Conservation (phyloP, 768 basidiomycete species). For the Lactarius psammicola region DNA sequence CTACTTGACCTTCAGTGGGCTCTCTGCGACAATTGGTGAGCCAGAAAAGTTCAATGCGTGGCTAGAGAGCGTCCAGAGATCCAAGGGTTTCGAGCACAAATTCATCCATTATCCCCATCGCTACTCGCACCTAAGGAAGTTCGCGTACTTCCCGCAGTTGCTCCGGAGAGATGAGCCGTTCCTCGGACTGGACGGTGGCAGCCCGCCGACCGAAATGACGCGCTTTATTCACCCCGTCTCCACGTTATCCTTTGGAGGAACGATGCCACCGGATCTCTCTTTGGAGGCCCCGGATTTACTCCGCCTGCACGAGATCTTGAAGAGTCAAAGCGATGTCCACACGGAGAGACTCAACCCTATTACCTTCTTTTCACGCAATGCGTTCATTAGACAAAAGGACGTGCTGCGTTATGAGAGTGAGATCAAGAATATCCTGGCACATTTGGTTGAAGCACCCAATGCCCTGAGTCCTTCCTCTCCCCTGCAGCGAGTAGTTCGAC, state of each 20-base stretch:
- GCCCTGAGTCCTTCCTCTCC: conserved; percentile 37
- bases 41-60: conserved; percentile 65
- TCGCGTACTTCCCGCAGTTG: conserved; percentile 46
- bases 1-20: conserved; percentile 43
- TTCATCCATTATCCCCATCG: conserved; percentile 65
- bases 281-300: conserved; percentile 61
- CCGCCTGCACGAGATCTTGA: conserved; percentile 49
- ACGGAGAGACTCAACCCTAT: conserved; percentile 42
- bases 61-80: conserved; percentile 59
- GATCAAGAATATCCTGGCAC: conserved; percentile 47
- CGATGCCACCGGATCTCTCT: conserved; percentile 60
- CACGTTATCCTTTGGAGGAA: conserved; percentile 52
- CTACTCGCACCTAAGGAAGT: conserved; percentile 74
- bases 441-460: conserved; percentile 41
- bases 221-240: conserved; percentile 65
- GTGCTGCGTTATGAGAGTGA: conserved; percentile 55
- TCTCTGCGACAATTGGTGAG: conserved; percentile 69
- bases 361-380: conserved; percentile 44
- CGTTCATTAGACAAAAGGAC: conserved; percentile 55
- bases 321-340: conserved; percentile 27
- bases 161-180: conserved; percentile 34
- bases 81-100: conserved; percentile 56
- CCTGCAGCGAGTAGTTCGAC: conserved; percentile 40
- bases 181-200: conserved; percentile 40
- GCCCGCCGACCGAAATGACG: conserved; percentile 40